Percentiles rank a stretch among this genome's conserved stretches.
Conservation (phyloP, 108 stramenopile species). For the Bacterosira constricta region DNA sequence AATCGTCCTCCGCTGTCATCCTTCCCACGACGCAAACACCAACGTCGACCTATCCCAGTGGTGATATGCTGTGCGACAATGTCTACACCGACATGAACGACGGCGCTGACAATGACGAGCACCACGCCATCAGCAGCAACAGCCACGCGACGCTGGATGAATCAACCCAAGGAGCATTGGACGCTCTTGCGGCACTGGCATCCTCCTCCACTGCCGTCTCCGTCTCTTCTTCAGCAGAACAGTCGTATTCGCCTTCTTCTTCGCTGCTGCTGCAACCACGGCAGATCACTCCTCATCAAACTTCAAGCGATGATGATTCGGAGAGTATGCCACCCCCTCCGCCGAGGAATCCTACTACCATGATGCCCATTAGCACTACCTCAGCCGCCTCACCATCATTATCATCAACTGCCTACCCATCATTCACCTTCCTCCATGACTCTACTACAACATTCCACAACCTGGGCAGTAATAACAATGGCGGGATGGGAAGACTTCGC, state of each 20-base stretch:
- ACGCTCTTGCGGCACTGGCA: constrained; percentile 29
- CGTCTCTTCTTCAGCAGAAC: neutral
- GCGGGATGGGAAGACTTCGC: constrained; percentile 49
- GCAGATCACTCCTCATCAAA: constrained; percentile 29
- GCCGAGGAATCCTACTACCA: constrained; percentile 25
- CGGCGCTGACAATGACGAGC: neutral
- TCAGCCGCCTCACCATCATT: neutral
- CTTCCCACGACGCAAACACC: neutral
- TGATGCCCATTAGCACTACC: neutral
- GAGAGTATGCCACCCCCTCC: constrained; percentile 75
- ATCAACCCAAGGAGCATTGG: constrained; percentile 1
- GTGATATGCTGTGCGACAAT: neutral
- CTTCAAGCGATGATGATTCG: constrained; percentile 61
- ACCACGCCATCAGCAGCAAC: neutral
- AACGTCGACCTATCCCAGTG: too few species aligned
- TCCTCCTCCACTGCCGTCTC: neutral
- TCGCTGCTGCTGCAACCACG: neutral
- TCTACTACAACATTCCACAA: neutral
- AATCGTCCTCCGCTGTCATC: too few species aligned
- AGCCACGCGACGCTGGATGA: neutral
- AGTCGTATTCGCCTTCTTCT: neutral
- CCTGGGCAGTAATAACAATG: neutral
- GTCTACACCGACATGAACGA: neutral
- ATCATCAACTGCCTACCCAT: constrained; percentile 10
- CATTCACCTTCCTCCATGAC: neutral